Percentiles rank a stretch among this genome's conserved stretches.
Evolutionary conservation across 2,329 filamentous ascomycete genomes (phyloP).

Genomic region (Fusarium coffeatum): DNA sequence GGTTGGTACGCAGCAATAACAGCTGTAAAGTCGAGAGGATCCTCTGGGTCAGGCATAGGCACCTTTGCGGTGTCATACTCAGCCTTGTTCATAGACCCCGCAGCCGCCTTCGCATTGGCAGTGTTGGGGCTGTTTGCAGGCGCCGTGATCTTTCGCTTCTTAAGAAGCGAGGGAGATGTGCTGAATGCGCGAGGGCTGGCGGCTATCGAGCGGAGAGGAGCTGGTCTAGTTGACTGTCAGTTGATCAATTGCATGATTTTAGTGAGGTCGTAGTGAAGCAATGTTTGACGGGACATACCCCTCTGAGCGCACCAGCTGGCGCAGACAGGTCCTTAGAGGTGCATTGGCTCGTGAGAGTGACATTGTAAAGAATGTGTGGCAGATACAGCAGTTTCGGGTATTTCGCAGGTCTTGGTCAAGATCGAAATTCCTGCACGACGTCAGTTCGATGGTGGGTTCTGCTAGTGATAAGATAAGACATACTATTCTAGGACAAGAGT

Average conservation of each 20-base stretch:
- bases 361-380: constrained; percentile 29
- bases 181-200: constrained; percentile 46
- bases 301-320: constrained; percentile 42
- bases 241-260: constrained; percentile 20
- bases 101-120: constrained; percentile 28
- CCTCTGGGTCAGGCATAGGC: constrained; percentile 52
- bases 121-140: constrained; percentile 48
- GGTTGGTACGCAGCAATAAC: constrained; percentile 58
- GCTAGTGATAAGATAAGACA: constrained; percentile 45
- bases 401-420: constrained; percentile 1
- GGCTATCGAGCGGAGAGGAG: constrained; percentile 31
- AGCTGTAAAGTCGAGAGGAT: constrained; percentile 63
- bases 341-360: constrained; percentile 43
- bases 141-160: constrained; percentile 55
- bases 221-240: constrained; percentile 29
- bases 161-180: constrained; percentile 47
- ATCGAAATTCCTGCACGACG: constrained; percentile 42
- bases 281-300: constrained; percentile 23
- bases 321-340: constrained; percentile 37
- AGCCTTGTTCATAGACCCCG: constrained; percentile 34
- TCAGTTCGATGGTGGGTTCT: constrained; percentile 36
- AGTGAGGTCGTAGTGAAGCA: neutral
- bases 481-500: neutral
- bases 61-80: constrained; percentile 38
- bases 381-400: neutral